These are phyloP conservation scores for Penicillium brasilianum DNA, from an alignment of 2,329 filamentous ascomycete species.

Conservation along the genomic window DNA sequence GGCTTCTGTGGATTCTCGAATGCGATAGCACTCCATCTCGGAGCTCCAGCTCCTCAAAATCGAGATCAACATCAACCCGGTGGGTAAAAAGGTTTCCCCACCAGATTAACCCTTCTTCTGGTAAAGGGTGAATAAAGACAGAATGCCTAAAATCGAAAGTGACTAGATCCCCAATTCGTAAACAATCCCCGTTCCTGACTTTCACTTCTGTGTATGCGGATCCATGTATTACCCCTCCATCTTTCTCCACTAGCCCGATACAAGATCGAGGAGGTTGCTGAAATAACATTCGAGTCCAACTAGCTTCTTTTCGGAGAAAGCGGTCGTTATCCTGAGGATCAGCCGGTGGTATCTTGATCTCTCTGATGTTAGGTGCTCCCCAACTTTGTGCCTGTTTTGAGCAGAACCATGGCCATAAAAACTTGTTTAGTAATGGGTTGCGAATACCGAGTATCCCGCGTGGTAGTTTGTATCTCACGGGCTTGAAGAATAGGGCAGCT, in stretches of 20 bases:
- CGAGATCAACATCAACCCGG: no score
- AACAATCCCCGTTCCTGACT: background rate
- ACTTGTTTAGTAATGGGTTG: background rate
- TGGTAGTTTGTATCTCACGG: background rate
- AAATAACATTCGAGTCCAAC: slow-evolving; percentile 14
- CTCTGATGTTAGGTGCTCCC: background rate
- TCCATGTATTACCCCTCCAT: background rate
- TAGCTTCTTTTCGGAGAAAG: slow-evolving; percentile 12
- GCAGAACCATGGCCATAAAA: slow-evolving; percentile 5
- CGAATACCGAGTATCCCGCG: slow-evolving; percentile 1
- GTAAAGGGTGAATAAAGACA: no score
- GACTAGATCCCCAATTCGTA: background rate
- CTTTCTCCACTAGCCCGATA: slow-evolving; percentile 8
- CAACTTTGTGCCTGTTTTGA: background rate
- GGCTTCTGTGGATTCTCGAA: background rate
- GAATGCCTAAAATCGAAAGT: no score
- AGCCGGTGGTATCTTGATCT: background rate
- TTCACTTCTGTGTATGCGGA: slow-evolving; percentile 1
- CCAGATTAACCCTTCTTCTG: slow-evolving; percentile 3
- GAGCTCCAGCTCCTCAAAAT: no score
- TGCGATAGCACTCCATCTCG: background rate
- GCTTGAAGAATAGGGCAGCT: slow-evolving; percentile 4
- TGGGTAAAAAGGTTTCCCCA: background rate
- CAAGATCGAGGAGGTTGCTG: slow-evolving; percentile 12
- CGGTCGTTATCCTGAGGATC: slow-evolving; percentile 1